A percentile compares a stretch with the other conserved stretches of the same genome.
Conservation (phyloP, 2,329 filamentous ascomycete species). For the Fusarium acutatum region DNA sequence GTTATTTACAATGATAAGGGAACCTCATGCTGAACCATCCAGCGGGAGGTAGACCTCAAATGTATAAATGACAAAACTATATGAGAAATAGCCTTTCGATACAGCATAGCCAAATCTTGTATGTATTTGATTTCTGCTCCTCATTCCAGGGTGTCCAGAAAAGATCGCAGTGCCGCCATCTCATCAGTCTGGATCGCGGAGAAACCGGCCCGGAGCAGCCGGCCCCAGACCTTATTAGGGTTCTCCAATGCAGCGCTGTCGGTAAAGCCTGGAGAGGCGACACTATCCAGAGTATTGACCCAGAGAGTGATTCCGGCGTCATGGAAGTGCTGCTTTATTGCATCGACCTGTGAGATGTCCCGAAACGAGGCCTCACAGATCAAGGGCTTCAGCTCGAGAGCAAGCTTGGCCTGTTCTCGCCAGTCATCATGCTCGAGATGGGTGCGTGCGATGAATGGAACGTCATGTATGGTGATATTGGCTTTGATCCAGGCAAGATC, state of each 20-base stretch:
- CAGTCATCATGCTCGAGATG: not conserved
- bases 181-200: not conserved
- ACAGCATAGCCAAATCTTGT: not conserved
- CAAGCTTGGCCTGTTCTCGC: not conserved
- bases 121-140: rapidly evolving
- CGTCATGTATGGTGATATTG: not conserved
- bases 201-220: not conserved
- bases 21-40: conserved; percentile 39
- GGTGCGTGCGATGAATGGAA: not conserved
- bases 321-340: not conserved
- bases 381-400: not conserved
- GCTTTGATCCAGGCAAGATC: not conserved
- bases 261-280: not conserved
- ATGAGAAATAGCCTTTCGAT: not conserved
- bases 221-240: not conserved
- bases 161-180: not conserved
- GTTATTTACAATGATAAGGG: conserved; percentile 59
- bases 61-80: no score
- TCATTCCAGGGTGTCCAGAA: not conserved
- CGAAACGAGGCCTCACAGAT: not conserved
- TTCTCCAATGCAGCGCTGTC: not conserved
- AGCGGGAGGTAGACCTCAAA: not conserved
- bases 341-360: not conserved
- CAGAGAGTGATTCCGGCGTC: not conserved
- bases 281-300: not conserved